Evolutionary conservation across 352 stramenopile genomes (phyloP).

Genomic region (Phytophthora kernoviae): DNA sequence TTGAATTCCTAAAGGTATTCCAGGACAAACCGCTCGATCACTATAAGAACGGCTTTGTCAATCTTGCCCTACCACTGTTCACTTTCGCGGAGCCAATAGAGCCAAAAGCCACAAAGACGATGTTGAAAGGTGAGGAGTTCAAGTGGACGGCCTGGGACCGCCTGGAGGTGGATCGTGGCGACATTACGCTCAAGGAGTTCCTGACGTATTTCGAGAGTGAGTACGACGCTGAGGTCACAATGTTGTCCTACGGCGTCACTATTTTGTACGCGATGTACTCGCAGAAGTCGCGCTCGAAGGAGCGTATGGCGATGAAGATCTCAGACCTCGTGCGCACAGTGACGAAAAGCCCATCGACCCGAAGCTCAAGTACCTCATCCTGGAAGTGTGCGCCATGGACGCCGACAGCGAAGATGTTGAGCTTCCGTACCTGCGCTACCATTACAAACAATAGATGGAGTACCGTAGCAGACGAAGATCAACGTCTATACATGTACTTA

Average conservation of each 20-base stretch:
- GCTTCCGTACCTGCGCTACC: constrained; percentile 94
- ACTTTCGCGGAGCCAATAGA: constrained; percentile 96
- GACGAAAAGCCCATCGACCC: constrained; percentile 95
- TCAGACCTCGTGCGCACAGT: constrained; percentile 95
- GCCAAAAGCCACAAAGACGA: constrained; percentile 92
- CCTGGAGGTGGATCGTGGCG: constrained; percentile 94
- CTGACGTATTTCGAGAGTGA: constrained; percentile 95
- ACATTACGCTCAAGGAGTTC: constrained; percentile 97
- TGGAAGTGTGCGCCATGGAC: constrained; percentile 97
- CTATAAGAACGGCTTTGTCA: constrained; percentile 99
- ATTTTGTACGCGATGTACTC: constrained; percentile 92
- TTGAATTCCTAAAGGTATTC: constrained; percentile 98
- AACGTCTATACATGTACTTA: too few relatives aligned
- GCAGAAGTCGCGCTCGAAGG: constrained; percentile 86
- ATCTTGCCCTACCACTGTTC: constrained; percentile 98
- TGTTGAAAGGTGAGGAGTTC: constrained; percentile 95
- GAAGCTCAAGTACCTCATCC: constrained; percentile 96
- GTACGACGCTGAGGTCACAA: constrained; percentile 97
- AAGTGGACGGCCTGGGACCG: constrained; percentile 98
- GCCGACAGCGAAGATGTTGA: constrained; percentile 96
- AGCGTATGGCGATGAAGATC: constrained; percentile 97
- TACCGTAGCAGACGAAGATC: too few relatives aligned
- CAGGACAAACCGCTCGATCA: constrained; percentile 91
- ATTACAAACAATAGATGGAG: constrained; percentile 69
- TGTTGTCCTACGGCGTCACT: constrained; percentile 97